These are phyloP conservation scores for Gastrolobium bilobum DNA, from an alignment of 306 rosid genomes.

Conservation along the genomic window DNA sequence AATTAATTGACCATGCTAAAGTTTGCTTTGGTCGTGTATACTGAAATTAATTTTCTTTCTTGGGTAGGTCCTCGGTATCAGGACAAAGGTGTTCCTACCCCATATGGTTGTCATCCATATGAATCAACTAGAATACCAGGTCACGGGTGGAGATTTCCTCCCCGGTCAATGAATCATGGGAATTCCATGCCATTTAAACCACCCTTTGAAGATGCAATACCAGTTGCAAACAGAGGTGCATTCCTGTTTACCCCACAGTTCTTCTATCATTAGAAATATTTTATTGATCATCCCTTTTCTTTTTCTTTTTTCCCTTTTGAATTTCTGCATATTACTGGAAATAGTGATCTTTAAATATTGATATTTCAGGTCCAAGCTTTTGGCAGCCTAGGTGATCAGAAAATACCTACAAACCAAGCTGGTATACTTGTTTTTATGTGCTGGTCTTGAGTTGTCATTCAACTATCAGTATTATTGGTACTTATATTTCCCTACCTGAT, in stretches of 20 bases:
- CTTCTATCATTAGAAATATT: not conserved
- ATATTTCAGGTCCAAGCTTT: slow-evolving; percentile 78
- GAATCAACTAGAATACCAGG: slow-evolving; percentile 72
- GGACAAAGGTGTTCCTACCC: slow-evolving; percentile 65
- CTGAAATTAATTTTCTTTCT: slow-evolving; percentile 28
- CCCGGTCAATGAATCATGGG: slow-evolving; percentile 71
- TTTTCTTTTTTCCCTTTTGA: not conserved
- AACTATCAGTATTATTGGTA: not conserved
- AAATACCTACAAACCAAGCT: slow-evolving; percentile 40
- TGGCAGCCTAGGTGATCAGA: slow-evolving; percentile 83
- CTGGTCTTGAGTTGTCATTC: not conserved
- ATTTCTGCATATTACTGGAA: slow-evolving; percentile 1
- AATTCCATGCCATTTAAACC: slow-evolving; percentile 76
- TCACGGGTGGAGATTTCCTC: slow-evolving; percentile 88
- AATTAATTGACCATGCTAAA: slow-evolving; percentile 9
- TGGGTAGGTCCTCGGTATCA: slow-evolving; percentile 73
- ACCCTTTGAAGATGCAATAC: slow-evolving; percentile 83
- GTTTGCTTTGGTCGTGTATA: slow-evolving; percentile 25
- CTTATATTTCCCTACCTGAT: slow-evolving; percentile 34
- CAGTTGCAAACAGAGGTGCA: slow-evolving; percentile 76
- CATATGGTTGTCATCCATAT: slow-evolving; percentile 77
- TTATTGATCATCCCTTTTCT: slow-evolving; percentile 2
- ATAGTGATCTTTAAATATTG: slow-evolving; percentile 27
- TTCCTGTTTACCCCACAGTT: not conserved
- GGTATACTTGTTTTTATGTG: slow-evolving; percentile 49